Evolutionary conservation across 2,329 filamentous ascomycete species (phyloP).

Genomic region (Trichoderma harzianum): DNA sequence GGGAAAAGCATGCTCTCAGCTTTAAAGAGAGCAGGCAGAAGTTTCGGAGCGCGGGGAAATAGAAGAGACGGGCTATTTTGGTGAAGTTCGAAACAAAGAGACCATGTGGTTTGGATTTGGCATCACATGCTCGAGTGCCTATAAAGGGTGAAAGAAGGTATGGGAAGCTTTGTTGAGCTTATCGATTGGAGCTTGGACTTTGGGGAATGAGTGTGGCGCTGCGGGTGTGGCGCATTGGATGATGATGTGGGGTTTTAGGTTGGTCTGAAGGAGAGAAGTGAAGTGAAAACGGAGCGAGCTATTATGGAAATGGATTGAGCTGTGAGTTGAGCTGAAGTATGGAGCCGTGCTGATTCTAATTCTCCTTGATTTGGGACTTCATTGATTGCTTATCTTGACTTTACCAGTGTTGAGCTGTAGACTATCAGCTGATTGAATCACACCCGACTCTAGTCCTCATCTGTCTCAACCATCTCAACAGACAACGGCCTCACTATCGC

Average conservation of each 20-base stretch:
- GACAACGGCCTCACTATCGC: not conserved
- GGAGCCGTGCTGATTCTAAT: not conserved
- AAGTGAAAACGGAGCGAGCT: not conserved
- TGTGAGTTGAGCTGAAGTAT: not conserved
- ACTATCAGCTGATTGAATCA: not conserved
- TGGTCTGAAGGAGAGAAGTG: not conserved
- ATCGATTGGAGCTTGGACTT: conserved; percentile 8
- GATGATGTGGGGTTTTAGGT: not conserved
- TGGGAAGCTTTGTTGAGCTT: not conserved
- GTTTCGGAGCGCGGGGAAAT: not conserved
- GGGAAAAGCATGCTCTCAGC: not conserved
- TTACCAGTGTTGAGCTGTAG: not conserved
- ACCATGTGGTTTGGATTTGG: not conserved
- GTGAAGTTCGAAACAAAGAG: not conserved
- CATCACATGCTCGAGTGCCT: not conserved
- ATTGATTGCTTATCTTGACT: not conserved
- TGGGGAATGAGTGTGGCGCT: not conserved
- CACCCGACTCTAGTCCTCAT: too few species aligned
- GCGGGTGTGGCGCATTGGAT: not conserved
- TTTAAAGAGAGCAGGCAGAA: not conserved
- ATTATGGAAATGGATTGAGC: not conserved
- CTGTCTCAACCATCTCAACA: not conserved
- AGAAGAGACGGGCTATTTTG: not conserved
- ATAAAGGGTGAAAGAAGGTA: not conserved
- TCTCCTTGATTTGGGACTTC: not conserved